Evolutionary conservation across 2,329 filamentous ascomycete species (phyloP).

Genomic region (Hypoxylon rubiginosum): DNA sequence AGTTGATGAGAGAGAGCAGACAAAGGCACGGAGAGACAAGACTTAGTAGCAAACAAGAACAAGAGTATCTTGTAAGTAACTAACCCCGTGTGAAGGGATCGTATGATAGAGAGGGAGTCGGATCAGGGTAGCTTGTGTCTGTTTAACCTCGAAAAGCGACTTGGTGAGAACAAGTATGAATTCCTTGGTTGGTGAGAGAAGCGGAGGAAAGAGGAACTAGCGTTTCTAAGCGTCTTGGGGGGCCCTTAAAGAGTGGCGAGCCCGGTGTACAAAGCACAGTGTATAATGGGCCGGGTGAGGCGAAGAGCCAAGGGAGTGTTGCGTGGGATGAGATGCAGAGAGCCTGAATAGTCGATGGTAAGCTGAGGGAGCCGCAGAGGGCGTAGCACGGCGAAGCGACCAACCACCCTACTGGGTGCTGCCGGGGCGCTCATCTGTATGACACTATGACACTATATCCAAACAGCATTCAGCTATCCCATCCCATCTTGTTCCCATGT

Average conservation of each 20-base stretch:
- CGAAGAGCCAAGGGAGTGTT: conserved; percentile 39
- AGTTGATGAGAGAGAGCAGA: not conserved
- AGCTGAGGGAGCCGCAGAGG: conserved; percentile 44
- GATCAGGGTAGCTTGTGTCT: conserved; percentile 38
- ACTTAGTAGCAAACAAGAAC: conserved; percentile 35
- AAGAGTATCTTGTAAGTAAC: conserved; percentile 33
- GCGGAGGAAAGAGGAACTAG: conserved; percentile 42
- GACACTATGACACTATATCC: conserved; percentile 2
- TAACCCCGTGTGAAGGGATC: conserved; percentile 39
- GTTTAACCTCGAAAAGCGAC: conserved; percentile 37
- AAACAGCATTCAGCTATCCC: not conserved
- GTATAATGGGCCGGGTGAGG: conserved; percentile 37
- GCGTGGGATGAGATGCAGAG: conserved; percentile 45
- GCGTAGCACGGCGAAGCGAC: conserved; percentile 23
- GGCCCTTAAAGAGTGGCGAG: conserved; percentile 37
- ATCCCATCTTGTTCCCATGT: not conserved
- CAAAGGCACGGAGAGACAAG: conserved; percentile 17
- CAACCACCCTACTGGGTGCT: too few relatives aligned
- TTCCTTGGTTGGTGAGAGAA: conserved; percentile 39
- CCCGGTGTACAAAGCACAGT: conserved; percentile 39
- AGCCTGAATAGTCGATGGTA: conserved; percentile 42
- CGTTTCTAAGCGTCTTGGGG: conserved; percentile 40
- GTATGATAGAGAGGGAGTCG: conserved; percentile 44
- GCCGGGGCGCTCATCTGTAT: conserved; percentile 20
- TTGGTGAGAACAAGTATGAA: conserved; percentile 33